Base-by-base conservation (phyloP, 108 stramenopile genomes). In the Nitzschia sp. region DNA sequence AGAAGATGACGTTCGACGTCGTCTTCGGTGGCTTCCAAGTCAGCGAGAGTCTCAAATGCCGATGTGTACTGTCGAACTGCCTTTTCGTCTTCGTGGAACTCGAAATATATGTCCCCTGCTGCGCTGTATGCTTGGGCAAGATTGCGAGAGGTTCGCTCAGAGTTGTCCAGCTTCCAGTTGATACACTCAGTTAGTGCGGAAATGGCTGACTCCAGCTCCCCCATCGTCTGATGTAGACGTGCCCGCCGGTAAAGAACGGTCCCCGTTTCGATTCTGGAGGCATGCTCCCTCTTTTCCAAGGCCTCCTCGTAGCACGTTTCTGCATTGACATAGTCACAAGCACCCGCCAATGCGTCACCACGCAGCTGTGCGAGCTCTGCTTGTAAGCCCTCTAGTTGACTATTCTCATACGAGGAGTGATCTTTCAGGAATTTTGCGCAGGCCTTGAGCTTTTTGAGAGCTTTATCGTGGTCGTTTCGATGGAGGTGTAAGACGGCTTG, bases 321-420 rank as follows among this genome's bases (percentile, higher is more conserved):
- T 26, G 86, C 82, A 53, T 32, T 59, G 26, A 34, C 58, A 58
- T 84, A 87, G 38, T 84, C 80, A 54, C 82, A 83, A 25, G 23
- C 22, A 17, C 53, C 69, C 9, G 66, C 60, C 26, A 76, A 44
- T 21, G 78, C 64, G 53, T 76, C 73, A 26, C 79, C 80, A 28
- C 75, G 30, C 5, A 76, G 58, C 52, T 67, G 77, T 23, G 75
- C 29, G 2, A 57, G 55, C 21, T 75, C 69, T 1, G 45, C 63
- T 28, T 73, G 73, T 11, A 50, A 30, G 13, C 61, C 66, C 64
- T 63, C 35, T 57, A 63, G 25, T 69, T 36, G 13, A 52, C 66
- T 26, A 2, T 22, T 19, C 3, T 50, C 63, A 2, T 48, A 45
- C 1, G 21, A 27, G 5, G 30, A 25, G 29, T 45, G 29, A 47